phyloP scores from a whole-genome alignment of 2,329 filamentous ascomycete genomes.

The Apiospora aurea region DNA sequence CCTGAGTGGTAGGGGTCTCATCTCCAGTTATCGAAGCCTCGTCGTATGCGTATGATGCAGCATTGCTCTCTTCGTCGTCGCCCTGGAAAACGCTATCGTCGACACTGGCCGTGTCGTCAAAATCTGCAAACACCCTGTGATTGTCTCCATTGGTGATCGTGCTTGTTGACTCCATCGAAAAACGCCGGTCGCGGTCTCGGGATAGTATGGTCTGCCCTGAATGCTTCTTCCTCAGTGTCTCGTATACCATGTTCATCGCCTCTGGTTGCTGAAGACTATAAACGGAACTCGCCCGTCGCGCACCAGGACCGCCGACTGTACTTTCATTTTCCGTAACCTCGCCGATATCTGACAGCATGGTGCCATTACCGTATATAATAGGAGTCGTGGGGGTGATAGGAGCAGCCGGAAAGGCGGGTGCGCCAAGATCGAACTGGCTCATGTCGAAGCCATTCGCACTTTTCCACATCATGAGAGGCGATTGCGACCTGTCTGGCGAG shows the following conservation, averaged over 20 bases:
- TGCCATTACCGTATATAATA: conserved; percentile 74
- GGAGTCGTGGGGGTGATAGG: conserved; percentile 64
- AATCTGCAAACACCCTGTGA: conserved; percentile 61
- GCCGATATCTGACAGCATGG: conserved; percentile 72
- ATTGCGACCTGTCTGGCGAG: conserved; percentile 59
- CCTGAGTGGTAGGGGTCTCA: conserved; percentile 36
- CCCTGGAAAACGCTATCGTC: conserved; percentile 72
- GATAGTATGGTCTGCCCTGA: conserved; percentile 41
- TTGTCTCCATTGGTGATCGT: conserved; percentile 63
- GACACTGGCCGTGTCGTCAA: conserved; percentile 68
- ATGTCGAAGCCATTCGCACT: conserved; percentile 48
- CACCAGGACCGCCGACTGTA: conserved; percentile 48
- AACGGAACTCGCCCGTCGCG: conserved; percentile 26
- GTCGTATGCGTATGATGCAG: conserved; percentile 59
- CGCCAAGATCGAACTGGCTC: conserved; percentile 51
- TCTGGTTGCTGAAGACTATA: conserved; percentile 52
- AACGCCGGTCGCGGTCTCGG: conserved; percentile 53
- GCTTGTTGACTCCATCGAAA: conserved; percentile 67
- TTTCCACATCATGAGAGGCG: conserved; percentile 61
- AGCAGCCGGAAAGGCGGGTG: conserved; percentile 48
- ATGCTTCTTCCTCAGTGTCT: conserved; percentile 53
- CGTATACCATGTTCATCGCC: conserved; percentile 47
- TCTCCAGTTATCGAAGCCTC: conserved; percentile 48
- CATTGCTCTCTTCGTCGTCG: conserved; percentile 72
- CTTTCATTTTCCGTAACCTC: conserved; percentile 62